Percentiles rank a stretch among this genome's conserved stretches.
phyloP scores from a whole-genome alignment of 1,284 basidiomycete species.

The Cryptococcus sp. region DNA sequence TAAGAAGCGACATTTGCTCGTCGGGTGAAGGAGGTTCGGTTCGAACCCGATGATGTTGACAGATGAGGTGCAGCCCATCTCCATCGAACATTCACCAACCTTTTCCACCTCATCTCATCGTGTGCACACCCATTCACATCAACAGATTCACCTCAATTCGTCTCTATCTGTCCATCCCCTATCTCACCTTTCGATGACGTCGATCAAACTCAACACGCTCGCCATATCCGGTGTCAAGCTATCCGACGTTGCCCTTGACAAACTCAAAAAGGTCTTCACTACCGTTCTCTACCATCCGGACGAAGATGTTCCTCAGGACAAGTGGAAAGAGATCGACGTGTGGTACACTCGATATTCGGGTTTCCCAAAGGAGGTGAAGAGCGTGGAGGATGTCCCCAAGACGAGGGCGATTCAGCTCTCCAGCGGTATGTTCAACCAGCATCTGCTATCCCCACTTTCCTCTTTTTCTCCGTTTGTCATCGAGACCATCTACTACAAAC shows the following conservation, averaged over 20 bases:
- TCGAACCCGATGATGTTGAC: too few relatives aligned
- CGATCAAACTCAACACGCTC: background rate
- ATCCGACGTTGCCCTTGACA: conserved; percentile 16
- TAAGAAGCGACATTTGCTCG: too few relatives aligned
- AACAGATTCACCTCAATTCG: too few relatives aligned
- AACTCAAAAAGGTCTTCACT: conserved; percentile 26
- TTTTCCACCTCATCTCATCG: too few relatives aligned
- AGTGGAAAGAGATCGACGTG: conserved; percentile 22
- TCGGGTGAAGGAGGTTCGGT: too few relatives aligned
- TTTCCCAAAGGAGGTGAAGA: conserved; percentile 16
- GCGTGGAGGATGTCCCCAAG: conserved; percentile 19
- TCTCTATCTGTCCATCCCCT: background rate
- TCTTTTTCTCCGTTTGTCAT: too few relatives aligned
- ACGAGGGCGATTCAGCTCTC: conserved; percentile 33
- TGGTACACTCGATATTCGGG: conserved; percentile 26
- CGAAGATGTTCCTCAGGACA: conserved; percentile 14
- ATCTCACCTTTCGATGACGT: background rate
- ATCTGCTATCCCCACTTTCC: too few relatives aligned
- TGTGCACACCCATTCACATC: too few relatives aligned
- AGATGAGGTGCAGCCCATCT: too few relatives aligned
- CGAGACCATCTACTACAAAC: too few relatives aligned
- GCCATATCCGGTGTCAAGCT: conserved; percentile 5
- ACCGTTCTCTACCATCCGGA: conserved; percentile 29
- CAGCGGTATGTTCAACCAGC: too few relatives aligned
- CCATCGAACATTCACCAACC: too few relatives aligned